These are phyloP conservation scores for Sungouiozyma ichnusensis DNA, from an alignment of 805 yeast species.

Conservation along the genomic window DNA sequence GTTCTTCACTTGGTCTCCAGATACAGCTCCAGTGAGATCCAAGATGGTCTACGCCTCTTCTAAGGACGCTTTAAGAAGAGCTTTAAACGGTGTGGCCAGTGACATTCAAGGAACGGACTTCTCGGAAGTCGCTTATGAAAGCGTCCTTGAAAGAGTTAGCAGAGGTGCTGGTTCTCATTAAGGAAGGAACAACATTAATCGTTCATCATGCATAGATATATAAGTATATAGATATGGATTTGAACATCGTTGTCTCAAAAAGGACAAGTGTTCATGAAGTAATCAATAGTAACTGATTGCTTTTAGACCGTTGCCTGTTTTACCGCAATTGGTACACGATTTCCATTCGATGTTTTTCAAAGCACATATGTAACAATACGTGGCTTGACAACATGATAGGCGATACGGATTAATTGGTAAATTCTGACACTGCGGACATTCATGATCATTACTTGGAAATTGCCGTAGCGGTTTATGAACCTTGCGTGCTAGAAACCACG, in stretches of 20 bases:
- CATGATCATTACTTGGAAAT: background rate
- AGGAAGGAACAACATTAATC: background rate
- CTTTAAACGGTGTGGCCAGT: slow-evolving; percentile 86
- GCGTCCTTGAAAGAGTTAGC: slow-evolving; percentile 79
- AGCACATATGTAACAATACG: slow-evolving; percentile 5
- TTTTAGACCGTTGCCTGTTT: background rate
- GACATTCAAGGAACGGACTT: slow-evolving; percentile 98
- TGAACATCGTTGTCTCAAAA: too few relatives aligned
- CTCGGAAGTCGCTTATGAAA: slow-evolving; percentile 91
- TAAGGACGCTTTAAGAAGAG: slow-evolving; percentile 94
- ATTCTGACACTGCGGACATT: slow-evolving; percentile 3
- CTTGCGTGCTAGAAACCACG: background rate
- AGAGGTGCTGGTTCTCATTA: slow-evolving; percentile 64
- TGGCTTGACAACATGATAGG: slow-evolving; percentile 3
- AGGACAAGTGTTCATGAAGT: too few relatives aligned
- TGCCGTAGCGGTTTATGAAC: background rate
- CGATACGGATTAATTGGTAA: slow-evolving; percentile 4
- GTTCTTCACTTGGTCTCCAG: slow-evolving; percentile 91
- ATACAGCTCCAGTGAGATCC: slow-evolving; percentile 86
- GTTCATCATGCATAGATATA: background rate
- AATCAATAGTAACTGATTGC: background rate
- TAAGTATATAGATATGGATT: background rate
- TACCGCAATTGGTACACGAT: slow-evolving; percentile 1
- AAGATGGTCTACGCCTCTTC: slow-evolving; percentile 99
- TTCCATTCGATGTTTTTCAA: slow-evolving; percentile 2